phyloP scores from a whole-genome alignment of 108 stramenopile species.

The Conticribra weissflogii region DNA sequence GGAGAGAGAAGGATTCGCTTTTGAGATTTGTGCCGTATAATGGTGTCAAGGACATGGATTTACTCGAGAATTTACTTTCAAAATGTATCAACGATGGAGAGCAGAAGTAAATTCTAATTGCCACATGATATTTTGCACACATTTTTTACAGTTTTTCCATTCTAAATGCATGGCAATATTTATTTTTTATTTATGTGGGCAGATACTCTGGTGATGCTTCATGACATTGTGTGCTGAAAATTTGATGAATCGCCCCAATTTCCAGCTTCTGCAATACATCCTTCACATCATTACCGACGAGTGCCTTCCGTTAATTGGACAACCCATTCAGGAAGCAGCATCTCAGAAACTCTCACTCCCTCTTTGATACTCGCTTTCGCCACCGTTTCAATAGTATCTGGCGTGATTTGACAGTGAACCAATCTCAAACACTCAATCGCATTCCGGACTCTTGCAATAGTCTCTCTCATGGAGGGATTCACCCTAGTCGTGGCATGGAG shows the following conservation, averaged over 20 bases:
- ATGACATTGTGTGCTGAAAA: too few species aligned
- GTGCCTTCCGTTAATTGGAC: slow-evolving; percentile 62
- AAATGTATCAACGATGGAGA: neutral
- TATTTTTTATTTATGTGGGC: too few species aligned
- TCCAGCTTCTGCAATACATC: neutral
- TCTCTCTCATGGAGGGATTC: slow-evolving; percentile 54
- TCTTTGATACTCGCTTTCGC: slow-evolving; percentile 55
- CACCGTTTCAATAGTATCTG: slow-evolving; percentile 67
- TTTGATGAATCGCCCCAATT: too few species aligned
- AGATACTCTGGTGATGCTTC: too few species aligned
- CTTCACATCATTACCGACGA: slow-evolving; percentile 12
- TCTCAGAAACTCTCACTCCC: slow-evolving; percentile 50
- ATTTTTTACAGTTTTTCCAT: neutral
- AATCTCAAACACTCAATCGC: slow-evolving; percentile 70
- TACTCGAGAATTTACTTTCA: slow-evolving; percentile 6
- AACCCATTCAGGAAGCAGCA: slow-evolving; percentile 73
- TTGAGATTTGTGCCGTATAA: slow-evolving; percentile 62
- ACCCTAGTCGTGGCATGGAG: slow-evolving; percentile 71
- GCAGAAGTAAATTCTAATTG: neutral
- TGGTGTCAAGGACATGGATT: slow-evolving; percentile 64
- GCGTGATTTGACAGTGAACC: slow-evolving; percentile 69
- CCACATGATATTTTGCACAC: neutral
- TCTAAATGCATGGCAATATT: too few species aligned
- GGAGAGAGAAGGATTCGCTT: slow-evolving; percentile 41
- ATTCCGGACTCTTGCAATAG: slow-evolving; percentile 73